These are phyloP conservation scores for Xylaria curta DNA, from an alignment of 495 filamentous ascomycete species.

Conservation along the genomic window DNA sequence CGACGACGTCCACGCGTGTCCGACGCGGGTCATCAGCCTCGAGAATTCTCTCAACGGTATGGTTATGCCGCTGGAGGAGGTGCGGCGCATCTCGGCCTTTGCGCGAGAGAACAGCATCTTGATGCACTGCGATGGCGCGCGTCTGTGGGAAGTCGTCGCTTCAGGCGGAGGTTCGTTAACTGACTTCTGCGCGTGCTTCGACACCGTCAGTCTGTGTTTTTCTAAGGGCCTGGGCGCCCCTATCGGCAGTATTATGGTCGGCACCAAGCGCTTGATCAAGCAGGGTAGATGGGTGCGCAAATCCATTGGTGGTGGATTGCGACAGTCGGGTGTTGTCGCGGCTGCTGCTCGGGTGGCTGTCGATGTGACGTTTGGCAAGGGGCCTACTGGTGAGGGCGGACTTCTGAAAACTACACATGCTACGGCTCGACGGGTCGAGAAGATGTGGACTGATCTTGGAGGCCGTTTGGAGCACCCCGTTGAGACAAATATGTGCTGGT, in stretches of 20 bases:
- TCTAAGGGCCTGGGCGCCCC: constrained; percentile 84
- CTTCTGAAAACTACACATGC: constrained; percentile 65
- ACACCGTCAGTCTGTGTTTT: constrained; percentile 80
- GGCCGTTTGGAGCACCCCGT: constrained; percentile 61
- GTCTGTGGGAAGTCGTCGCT: constrained; percentile 75
- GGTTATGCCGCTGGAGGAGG: constrained; percentile 73
- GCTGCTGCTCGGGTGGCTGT: constrained; percentile 65
- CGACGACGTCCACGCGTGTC: constrained; percentile 60
- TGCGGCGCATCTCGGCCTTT: constrained; percentile 66
- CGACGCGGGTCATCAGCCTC: constrained; percentile 75
- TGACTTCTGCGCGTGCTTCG: constrained; percentile 72
- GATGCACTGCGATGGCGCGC: constrained; percentile 81
- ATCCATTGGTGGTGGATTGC: constrained; percentile 75
- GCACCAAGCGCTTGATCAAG: constrained; percentile 64
- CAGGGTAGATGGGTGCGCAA: constrained; percentile 79
- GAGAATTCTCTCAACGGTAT: constrained; percentile 81
- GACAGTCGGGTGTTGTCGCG: constrained; percentile 71
- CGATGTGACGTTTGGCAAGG: constrained; percentile 69
- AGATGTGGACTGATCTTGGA: constrained; percentile 65
- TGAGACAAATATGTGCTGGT: constrained; percentile 91
- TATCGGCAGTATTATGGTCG: constrained; percentile 77
- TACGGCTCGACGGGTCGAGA: constrained; percentile 67
- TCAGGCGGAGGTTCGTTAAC: constrained; percentile 61
- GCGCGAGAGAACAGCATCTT: constrained; percentile 67
- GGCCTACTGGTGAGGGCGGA: constrained; percentile 62